Base-by-base conservation (phyloP, 495 filamentous ascomycete species). In the Rhypophila decipiens region DNA sequence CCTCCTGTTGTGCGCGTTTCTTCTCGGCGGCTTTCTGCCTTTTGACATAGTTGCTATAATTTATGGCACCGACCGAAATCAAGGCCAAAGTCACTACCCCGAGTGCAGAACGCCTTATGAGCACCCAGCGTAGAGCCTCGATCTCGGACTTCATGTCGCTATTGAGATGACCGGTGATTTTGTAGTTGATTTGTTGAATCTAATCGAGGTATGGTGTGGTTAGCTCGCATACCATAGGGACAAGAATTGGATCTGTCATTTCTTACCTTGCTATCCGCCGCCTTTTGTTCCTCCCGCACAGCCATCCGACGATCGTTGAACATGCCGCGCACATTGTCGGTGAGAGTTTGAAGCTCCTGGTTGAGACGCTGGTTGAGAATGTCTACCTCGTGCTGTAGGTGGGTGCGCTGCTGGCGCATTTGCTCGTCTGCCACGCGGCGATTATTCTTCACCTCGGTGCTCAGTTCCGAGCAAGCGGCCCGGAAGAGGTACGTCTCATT, bases 241-340 rank as follows among this genome's bases (percentile, higher is more conserved):
- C 8, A 23, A 13, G 39, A 22, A 13, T 15, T 9, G 34, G 38
- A 19, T 11, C 15, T 19, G 15, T 44, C 36, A 46, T 40, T 17
- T 71, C 71, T 20, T 64, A 86, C 80, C 56, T 71, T 72, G 55
- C 77, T 85, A 56, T 97, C 90, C 63, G 88, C 85, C 15, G 67
- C 75, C 57, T 90, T 79, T 68, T 95, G 87, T 59, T 95, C 85
- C 61, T 86, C 84, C 36, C 88, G 75, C 15, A 90, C 89, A 5
- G 77, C 77, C 90, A 99, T 96, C 66, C 89, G 89, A 19, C 95
- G 79, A 58, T 99, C 93, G 58, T 96, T 90, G 65, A 97, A 95
- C 82, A 96, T 85, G 42, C 88, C 90, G 60, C 88, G 90, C 34
- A 97, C 78, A 31, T 90, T 88, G 60, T 99, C 91, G 63, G 87